Conservation (phyloP, 1,284 basidiomycete species). For the Moesziomyces sp. region DNA sequence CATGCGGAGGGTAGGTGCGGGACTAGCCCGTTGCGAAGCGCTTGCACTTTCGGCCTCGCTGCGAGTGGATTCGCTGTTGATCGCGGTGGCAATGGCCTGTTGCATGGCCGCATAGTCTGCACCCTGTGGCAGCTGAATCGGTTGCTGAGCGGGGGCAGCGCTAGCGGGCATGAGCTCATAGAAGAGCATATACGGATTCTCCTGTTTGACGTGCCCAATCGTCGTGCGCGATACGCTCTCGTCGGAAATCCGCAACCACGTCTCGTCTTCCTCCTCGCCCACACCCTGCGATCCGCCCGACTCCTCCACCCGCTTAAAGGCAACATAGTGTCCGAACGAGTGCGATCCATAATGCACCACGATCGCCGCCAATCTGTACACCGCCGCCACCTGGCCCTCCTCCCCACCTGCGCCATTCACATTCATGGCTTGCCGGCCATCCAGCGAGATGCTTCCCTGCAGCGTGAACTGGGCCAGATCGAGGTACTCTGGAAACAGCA, state of each 20-base stretch:
- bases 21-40: slow-evolving; percentile 5
- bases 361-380: slow-evolving; percentile 54
- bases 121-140: slow-evolving; percentile 15
- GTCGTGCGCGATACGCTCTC: slow-evolving; percentile 49
- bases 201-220: slow-evolving; percentile 54
- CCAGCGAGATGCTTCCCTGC: slow-evolving; percentile 44
- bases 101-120: slow-evolving; percentile 30
- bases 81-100: slow-evolving; percentile 22
- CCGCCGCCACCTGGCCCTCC: slow-evolving; percentile 5
- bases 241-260: slow-evolving; percentile 64
- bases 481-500: slow-evolving; percentile 59
- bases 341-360: slow-evolving; percentile 66
- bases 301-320: slow-evolving; percentile 47
- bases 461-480: slow-evolving; percentile 53
- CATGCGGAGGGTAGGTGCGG: slow-evolving; percentile 14
- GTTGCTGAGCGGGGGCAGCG: background rate
- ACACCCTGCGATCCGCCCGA: background rate
- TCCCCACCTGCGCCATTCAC: background rate
- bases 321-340: slow-evolving; percentile 64
- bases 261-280: slow-evolving; percentile 3
- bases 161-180: slow-evolving; percentile 48
- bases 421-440: slow-evolving; percentile 34
- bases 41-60: background rate
- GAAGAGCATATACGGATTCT: slow-evolving; percentile 66
- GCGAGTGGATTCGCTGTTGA: slow-evolving; percentile 4